Conservation (phyloP, 1,284 basidiomycete species). For the Gymnopus androsaceus region DNA sequence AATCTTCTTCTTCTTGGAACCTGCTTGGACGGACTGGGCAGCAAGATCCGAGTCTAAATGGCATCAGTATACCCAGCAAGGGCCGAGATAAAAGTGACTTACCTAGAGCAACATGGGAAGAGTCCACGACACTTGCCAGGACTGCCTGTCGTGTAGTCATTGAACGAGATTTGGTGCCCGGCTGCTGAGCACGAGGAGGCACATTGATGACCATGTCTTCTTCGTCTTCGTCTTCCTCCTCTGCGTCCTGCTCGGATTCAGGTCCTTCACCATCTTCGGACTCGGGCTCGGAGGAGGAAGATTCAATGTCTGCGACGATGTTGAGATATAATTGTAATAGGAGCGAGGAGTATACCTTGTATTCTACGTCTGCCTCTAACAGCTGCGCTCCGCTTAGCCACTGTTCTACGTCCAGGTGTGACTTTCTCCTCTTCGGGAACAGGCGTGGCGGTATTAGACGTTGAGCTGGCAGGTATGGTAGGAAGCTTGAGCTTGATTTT, state of each 20-base stretch:
- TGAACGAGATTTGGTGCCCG: conserved; percentile 39
- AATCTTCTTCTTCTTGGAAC: conserved; percentile 63
- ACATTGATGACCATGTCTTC: conserved; percentile 38
- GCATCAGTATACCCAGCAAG: conserved; percentile 3
- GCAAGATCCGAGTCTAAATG: conserved; percentile 11
- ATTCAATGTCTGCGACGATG: conserved; percentile 17
- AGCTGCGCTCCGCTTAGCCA: conserved; percentile 24
- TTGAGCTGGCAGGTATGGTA: conserved; percentile 38
- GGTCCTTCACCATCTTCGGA: conserved; percentile 45
- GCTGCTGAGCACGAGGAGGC: conserved; percentile 29
- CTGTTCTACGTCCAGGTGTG: conserved; percentile 28
- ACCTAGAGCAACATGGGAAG: conserved; percentile 67
- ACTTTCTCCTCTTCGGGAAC: conserved; percentile 30
- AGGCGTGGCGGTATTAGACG: conserved; percentile 43
- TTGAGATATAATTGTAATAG: conserved; percentile 2
- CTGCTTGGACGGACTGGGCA: conserved; percentile 10
- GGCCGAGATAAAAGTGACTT: conserved; percentile 20
- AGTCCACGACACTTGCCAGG: conserved; percentile 63
- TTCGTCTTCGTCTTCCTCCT: conserved; percentile 45
- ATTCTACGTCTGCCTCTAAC: conserved; percentile 25
- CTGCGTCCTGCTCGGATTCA: conserved; percentile 7
- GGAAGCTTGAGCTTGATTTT: conserved; percentile 69
- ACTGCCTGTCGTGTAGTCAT: conserved; percentile 77
- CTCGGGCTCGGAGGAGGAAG: conserved; percentile 50
- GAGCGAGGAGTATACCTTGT: conserved; percentile 14